These are phyloP conservation scores for Xerocomus nothofagi DNA, from an alignment of 1,284 basidiomycete genomes.

Conservation along the genomic window DNA sequence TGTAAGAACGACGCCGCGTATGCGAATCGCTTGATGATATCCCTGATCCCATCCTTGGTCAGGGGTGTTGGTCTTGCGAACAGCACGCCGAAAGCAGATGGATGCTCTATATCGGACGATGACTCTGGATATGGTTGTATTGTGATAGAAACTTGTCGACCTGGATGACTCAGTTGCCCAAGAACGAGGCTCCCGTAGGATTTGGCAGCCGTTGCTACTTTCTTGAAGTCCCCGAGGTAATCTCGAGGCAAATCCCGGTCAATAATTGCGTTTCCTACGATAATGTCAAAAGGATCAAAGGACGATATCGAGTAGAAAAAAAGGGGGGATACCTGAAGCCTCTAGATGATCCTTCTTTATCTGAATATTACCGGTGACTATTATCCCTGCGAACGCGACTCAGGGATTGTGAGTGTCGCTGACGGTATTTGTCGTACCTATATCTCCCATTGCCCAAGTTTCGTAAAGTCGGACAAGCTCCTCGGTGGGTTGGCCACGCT, in stretches of 20 bases:
- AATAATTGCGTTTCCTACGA: conserved; percentile 33
- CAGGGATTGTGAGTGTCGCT: not conserved
- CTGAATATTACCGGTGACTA: conserved; percentile 35
- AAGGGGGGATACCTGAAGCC: conserved; percentile 28
- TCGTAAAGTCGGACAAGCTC: conserved; percentile 36
- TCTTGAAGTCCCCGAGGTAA: conserved; percentile 25
- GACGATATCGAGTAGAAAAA: not conserved
- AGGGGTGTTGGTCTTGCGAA: conserved; percentile 33
- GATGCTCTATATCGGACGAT: conserved; percentile 35
- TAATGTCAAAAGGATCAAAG: not conserved
- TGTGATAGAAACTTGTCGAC: conserved; percentile 37
- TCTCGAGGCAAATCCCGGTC: conserved; percentile 29
- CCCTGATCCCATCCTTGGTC: conserved; percentile 33
- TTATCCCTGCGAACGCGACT: conserved; percentile 26
- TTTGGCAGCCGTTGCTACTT: conserved; percentile 33
- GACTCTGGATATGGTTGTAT: conserved; percentile 38
- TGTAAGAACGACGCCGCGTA: conserved; percentile 28
- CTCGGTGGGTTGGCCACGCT: conserved; percentile 35
- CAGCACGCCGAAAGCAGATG: conserved; percentile 34
- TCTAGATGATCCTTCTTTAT: conserved; percentile 36
- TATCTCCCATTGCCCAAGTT: conserved; percentile 34
- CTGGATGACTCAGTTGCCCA: conserved; percentile 35
- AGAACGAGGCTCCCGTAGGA: conserved; percentile 31
- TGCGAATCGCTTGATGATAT: conserved; percentile 32
- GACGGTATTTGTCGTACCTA: conserved; percentile 28